A percentile compares a stretch with the other conserved stretches of the same genome.
Evolutionary conservation across 2,329 filamentous ascomycete species (phyloP).

Genomic region (Aspergillus fumigatiaffinis): DNA sequence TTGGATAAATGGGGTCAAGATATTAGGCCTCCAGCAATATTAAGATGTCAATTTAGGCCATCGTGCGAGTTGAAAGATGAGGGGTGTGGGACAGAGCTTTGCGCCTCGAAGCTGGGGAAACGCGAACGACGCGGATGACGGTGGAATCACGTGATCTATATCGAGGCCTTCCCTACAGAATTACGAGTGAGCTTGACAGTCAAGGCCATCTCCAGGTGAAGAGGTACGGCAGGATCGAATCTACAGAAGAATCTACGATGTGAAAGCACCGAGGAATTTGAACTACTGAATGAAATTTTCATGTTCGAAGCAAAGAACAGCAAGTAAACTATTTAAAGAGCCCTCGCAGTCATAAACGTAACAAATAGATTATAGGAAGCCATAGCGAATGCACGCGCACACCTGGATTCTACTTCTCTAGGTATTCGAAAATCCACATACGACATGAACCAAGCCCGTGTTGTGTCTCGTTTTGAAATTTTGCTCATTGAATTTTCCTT

Average conservation of each 20-base stretch:
- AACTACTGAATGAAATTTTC: slow-evolving; percentile 26
- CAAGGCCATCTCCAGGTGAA: too few species aligned
- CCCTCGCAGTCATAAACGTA: slow-evolving; percentile 27
- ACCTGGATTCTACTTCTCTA: slow-evolving; percentile 30
- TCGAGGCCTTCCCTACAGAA: too few species aligned
- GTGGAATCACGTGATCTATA: slow-evolving; percentile 10
- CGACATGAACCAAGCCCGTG: slow-evolving; percentile 24
- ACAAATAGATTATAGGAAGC: slow-evolving; percentile 23
- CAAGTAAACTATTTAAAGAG: slow-evolving; percentile 23
- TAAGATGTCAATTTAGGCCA: slow-evolving; percentile 1
- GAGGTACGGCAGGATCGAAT: background rate
- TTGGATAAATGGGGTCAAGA: background rate
- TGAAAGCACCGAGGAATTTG: background rate
- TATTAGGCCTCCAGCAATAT: background rate
- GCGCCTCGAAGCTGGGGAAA: slow-evolving; percentile 10
- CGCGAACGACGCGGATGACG: slow-evolving; percentile 20
- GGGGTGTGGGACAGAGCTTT: slow-evolving; percentile 5
- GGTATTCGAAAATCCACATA: slow-evolving; percentile 28
- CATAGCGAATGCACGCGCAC: slow-evolving; percentile 25
- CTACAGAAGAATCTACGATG: background rate
- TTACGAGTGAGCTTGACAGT: too few species aligned
- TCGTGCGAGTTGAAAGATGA: slow-evolving; percentile 5
- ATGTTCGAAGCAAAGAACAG: slow-evolving; percentile 27
- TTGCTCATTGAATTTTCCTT: slow-evolving; percentile 20
- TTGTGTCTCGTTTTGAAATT: slow-evolving; percentile 25